These are phyloP conservation scores for Mallotus japonicus DNA, from an alignment of 441 rosid species.

Conservation along the genomic window DNA sequence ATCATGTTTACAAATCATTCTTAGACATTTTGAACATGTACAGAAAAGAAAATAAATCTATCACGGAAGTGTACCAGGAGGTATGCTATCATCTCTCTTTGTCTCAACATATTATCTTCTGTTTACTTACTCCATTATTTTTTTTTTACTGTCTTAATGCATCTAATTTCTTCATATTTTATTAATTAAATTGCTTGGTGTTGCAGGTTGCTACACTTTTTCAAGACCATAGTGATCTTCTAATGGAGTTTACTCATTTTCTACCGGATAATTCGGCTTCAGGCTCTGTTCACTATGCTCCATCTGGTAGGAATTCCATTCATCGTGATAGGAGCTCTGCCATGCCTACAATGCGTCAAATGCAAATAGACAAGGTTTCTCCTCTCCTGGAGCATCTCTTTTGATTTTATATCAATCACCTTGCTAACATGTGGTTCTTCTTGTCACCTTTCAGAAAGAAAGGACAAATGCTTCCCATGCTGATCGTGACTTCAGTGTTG, in stretches of 20 bases:
- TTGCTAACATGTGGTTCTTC: conserved; percentile 31
- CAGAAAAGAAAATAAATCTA: conserved; percentile 92
- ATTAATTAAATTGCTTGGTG: conserved; percentile 16
- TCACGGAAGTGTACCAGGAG: conserved; percentile 88
- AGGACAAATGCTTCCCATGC: conserved; percentile 47
- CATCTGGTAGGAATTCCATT: conserved; percentile 54
- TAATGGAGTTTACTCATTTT: conserved; percentile 80
- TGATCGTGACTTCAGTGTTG: conserved; percentile 57
- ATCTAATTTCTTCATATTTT: neutral
- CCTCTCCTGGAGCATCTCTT: conserved; percentile 22
- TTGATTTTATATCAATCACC: conserved; percentile 15
- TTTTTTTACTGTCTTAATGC: neutral
- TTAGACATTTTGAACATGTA: conserved; percentile 96
- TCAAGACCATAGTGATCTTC: conserved; percentile 80
- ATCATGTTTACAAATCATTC: conserved; percentile 86
- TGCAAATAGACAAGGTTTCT: conserved; percentile 72
- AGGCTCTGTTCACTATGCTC: conserved; percentile 45
- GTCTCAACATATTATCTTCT: conserved; percentile 13
- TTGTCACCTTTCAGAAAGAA: conserved; percentile 61
- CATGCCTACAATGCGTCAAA: conserved; percentile 52
- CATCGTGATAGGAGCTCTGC: conserved; percentile 65
- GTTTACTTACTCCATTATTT: conserved; percentile 11
- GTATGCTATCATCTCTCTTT: conserved; percentile 35
- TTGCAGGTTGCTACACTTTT: conserved; percentile 85
- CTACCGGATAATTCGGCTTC: conserved; percentile 83